phyloP scores from a whole-genome alignment of 441 rosid genomes.

The Flueggea neowawraea region DNA sequence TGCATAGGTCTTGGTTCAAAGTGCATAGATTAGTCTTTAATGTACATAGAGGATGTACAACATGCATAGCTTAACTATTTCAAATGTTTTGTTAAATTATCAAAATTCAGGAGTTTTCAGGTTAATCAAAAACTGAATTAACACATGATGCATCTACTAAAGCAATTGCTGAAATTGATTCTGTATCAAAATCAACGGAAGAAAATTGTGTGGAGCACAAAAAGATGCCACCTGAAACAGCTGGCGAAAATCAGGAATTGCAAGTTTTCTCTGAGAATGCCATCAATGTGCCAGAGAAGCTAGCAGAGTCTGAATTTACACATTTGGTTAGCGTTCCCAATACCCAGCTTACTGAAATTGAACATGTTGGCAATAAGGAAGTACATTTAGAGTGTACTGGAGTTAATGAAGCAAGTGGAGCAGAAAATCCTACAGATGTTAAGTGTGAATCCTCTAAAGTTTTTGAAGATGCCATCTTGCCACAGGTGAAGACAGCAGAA shows the following conservation, averaged over 20 bases:
- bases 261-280: slow-evolving; percentile 18
- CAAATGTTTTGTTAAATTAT: too few species aligned
- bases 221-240: slow-evolving; percentile 17
- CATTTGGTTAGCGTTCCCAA: slow-evolving; percentile 25
- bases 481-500: not conserved
- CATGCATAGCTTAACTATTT: too few species aligned
- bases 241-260: not conserved
- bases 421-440: slow-evolving; percentile 25
- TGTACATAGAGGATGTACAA: too few species aligned
- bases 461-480: not conserved
- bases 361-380: slow-evolving; percentile 19
- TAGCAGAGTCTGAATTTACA: slow-evolving; percentile 24
- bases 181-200: slow-evolving; percentile 13
- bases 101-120: too few species aligned
- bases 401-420: slow-evolving; percentile 25
- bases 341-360: slow-evolving; percentile 21
- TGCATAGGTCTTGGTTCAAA: too few species aligned
- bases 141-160: slow-evolving; percentile 14
- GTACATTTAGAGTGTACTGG: slow-evolving; percentile 21
- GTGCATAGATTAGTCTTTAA: too few species aligned
- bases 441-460: not conserved
- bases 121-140: too few species aligned
- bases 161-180: slow-evolving; percentile 15
- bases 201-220: slow-evolving; percentile 13
- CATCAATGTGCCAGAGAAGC: slow-evolving; percentile 17